A percentile compares a stretch with the other conserved stretches of the same genome.
Evolutionary conservation across 2,329 filamentous ascomycete genomes (phyloP).

Genomic region (Amylocarpus encephaloides): DNA sequence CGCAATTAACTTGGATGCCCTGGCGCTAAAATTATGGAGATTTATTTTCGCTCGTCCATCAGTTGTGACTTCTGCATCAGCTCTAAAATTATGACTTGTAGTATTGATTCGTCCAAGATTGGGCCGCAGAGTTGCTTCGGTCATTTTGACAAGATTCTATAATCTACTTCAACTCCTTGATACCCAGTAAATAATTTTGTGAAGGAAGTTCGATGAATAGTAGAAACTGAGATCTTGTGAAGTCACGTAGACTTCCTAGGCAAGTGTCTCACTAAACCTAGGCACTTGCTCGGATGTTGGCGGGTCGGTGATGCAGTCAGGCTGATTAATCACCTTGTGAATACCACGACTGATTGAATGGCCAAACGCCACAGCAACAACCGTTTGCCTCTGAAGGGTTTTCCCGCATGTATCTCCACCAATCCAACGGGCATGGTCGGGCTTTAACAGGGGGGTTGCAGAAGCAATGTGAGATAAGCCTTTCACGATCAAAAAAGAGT

Average conservation of each 20-base stretch:
- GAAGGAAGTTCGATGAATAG: neutral
- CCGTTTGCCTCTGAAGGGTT: too few species aligned
- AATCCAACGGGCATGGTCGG: too few species aligned
- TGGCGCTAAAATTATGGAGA: conserved; percentile 10
- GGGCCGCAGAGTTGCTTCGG: neutral
- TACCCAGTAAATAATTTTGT: neutral
- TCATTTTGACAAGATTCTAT: too few species aligned
- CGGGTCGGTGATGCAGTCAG: neutral
- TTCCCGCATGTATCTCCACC: too few species aligned
- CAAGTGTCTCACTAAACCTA: too few species aligned
- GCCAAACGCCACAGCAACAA: neutral
- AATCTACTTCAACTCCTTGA: too few species aligned
- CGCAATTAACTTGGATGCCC: conserved; percentile 10
- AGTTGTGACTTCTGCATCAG: conserved; percentile 11
- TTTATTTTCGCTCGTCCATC: conserved; percentile 23
- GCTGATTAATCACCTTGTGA: neutral
- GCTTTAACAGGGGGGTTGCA: too few species aligned
- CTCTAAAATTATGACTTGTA: conserved; percentile 13
- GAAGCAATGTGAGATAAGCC: too few species aligned
- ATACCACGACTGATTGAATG: neutral
- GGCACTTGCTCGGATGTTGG: neutral
- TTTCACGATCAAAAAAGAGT: too few species aligned
- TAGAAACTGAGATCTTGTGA: too few species aligned
- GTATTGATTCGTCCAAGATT: conserved; percentile 9
- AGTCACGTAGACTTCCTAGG: too few species aligned